A percentile compares a stretch with the other conserved stretches of the same genome.
Evolutionary conservation across 192 early-diverging fungal species (phyloP).

Genomic region (Linnemannia schmuckeri): DNA sequence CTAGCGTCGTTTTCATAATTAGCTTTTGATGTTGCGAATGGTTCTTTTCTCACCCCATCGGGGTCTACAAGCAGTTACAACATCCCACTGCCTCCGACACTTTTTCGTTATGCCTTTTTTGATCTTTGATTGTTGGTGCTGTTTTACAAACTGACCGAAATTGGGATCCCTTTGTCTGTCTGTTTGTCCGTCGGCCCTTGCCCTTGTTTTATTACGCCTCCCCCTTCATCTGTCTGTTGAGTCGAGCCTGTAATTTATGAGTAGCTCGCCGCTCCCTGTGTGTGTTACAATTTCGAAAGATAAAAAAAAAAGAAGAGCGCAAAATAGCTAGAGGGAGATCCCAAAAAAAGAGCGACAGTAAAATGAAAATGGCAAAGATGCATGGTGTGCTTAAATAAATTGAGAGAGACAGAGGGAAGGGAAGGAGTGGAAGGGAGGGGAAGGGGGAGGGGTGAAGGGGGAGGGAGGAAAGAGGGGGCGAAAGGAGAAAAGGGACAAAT

Average conservation of each 20-base stretch:
- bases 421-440: too few species aligned
- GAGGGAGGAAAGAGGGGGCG: not conserved
- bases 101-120: not conserved
- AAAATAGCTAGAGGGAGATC: not conserved
- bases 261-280: not conserved
- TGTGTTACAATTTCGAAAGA: not conserved
- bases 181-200: not conserved
- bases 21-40: not conserved
- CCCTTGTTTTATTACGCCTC: not conserved
- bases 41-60: not conserved
- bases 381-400: slow-evolving; percentile 1
- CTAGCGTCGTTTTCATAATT: not conserved
- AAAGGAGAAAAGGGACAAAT: not conserved
- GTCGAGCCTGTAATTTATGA: not conserved
- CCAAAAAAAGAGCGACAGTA: not conserved
- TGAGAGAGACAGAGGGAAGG: not conserved
- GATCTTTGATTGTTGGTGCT: not conserved
- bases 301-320: slow-evolving; percentile 2
- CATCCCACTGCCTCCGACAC: not conserved
- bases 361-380: not conserved
- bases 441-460: not conserved
- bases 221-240: not conserved
- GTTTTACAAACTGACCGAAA: not conserved
- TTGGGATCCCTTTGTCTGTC: not conserved
- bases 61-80: not conserved